phyloP scores from a whole-genome alignment of 2,329 filamentous ascomycete species.

The Colletotrichum sp. region DNA sequence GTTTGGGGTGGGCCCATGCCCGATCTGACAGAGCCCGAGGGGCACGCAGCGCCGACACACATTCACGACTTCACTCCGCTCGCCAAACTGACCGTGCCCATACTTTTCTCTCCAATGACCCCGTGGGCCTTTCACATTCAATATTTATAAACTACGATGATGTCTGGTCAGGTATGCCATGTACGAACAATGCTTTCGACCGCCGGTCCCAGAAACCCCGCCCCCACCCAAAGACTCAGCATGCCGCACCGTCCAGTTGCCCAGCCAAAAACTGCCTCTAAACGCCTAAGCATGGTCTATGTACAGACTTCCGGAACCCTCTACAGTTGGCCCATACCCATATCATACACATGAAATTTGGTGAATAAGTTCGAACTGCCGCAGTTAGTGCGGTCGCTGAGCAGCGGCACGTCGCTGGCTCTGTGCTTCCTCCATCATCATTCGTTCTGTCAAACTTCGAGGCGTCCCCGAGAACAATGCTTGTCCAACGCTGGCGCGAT shows the following conservation, averaged over 20 bases:
- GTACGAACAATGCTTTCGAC: conserved; percentile 4
- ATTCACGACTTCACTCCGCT: not conserved
- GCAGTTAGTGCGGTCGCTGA: conserved; percentile 11
- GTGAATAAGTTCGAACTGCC: not conserved
- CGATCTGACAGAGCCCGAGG: conserved; percentile 12
- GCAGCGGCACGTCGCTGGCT: conserved; percentile 27
- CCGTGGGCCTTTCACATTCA: not conserved
- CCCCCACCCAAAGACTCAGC: not conserved
- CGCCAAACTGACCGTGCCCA: not conserved
- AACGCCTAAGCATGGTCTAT: conserved; percentile 17
- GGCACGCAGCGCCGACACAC: not conserved
- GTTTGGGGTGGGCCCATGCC: not conserved
- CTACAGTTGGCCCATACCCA: conserved; percentile 11
- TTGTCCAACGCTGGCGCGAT: conserved; percentile 44
- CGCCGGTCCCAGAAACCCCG: conserved; percentile 2
- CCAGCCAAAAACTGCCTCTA: conserved; percentile 7
- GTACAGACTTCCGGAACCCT: conserved; percentile 17
- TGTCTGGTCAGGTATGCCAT: conserved; percentile 12
- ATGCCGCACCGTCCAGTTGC: conserved; percentile 11
- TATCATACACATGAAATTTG: conserved; percentile 8
- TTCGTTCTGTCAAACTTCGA: conserved; percentile 52
- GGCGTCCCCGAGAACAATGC: conserved; percentile 48
- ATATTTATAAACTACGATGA: conserved; percentile 9
- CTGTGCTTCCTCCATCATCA: conserved; percentile 53
- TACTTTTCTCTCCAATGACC: not conserved